phyloP scores from a whole-genome alignment of 768 basidiomycete genomes.

The Phylloporus arenicola region DNA sequence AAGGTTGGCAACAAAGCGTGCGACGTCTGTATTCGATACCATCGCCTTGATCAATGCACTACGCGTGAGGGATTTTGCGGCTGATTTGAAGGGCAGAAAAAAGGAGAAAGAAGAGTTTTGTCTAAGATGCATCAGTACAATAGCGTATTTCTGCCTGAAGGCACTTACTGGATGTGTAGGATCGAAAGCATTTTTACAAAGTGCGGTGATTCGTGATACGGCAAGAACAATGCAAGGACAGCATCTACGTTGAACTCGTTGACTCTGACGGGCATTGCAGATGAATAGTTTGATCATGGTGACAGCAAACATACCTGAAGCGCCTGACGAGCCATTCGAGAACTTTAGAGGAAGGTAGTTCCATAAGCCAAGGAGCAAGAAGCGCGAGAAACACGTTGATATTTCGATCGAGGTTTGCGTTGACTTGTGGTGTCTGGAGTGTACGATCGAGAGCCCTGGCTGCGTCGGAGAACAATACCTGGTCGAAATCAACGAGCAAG shows the following conservation, averaged over 20 bases:
- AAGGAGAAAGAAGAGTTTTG: conserved; percentile 61
- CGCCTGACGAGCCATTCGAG: conserved; percentile 93
- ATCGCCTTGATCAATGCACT: conserved; percentile 71
- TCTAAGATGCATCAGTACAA: conserved; percentile 32
- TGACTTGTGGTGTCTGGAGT: conserved; percentile 57
- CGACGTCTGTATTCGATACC: conserved; percentile 61
- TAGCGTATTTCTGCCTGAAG: not conserved
- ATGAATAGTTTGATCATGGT: not conserved
- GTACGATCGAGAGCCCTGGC: conserved; percentile 77
- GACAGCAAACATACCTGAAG: conserved; percentile 62
- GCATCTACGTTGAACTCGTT: conserved; percentile 88
- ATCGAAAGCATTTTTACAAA: conserved; percentile 92
- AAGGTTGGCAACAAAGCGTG: conserved; percentile 64
- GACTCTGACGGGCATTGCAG: conserved; percentile 46
- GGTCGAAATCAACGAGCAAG: conserved; percentile 48
- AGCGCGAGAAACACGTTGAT: conserved; percentile 61
- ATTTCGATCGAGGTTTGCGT: conserved; percentile 53
- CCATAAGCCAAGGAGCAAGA: conserved; percentile 77
- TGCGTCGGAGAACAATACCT: conserved; percentile 71
- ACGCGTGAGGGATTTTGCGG: conserved; percentile 70
- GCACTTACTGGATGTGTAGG: conserved; percentile 62
- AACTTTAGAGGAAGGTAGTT: conserved; percentile 74
- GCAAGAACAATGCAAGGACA: conserved; percentile 77
- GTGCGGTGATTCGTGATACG: conserved; percentile 92
- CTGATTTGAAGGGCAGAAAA: conserved; percentile 69